Percentiles rank a stretch among this genome's conserved stretches.
Evolutionary conservation across 202 grass and related monocot species (phyloP).

Genomic region (Setaria viridis): DNA sequence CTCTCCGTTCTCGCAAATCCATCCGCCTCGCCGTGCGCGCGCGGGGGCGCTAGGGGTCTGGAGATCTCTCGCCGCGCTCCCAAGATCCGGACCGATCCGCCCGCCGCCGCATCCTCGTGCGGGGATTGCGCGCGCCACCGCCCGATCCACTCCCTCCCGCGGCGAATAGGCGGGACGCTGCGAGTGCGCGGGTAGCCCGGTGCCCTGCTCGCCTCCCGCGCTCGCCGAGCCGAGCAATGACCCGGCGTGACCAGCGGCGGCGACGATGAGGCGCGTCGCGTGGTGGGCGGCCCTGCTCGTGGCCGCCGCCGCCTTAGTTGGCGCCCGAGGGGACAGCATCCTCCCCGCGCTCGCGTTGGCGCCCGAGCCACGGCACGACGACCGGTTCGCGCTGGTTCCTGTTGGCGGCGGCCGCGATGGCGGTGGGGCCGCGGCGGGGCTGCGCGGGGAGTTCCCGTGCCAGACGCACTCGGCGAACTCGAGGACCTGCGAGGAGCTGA

Average conservation of each 20-base stretch:
- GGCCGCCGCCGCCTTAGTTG: not conserved
- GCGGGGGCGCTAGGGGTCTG: slow-evolving; percentile 28
- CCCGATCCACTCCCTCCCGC: not conserved
- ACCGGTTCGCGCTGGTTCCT: not conserved
- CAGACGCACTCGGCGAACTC: slow-evolving; percentile 44
- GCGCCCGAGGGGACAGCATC: not conserved
- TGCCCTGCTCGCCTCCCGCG: not conserved
- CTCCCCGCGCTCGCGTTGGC: not conserved
- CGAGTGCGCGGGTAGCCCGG: not conserved
- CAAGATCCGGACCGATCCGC: slow-evolving; percentile 27
- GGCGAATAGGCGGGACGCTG: slow-evolving; percentile 19
- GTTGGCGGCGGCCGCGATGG: not conserved
- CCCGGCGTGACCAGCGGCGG: not conserved
- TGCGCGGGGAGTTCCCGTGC: slow-evolving; percentile 31
- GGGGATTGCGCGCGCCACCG: not conserved
- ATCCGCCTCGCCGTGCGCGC: not conserved
- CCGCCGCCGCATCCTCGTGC: not conserved
- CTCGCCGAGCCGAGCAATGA: slow-evolving; percentile 27
- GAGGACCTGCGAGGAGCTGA: slow-evolving; percentile 70
- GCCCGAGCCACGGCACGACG: not conserved
- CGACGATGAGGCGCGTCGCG: slow-evolving; percentile 5
- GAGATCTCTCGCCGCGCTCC: slow-evolving; percentile 21
- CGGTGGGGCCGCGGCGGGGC: not conserved
- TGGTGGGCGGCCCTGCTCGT: slow-evolving; percentile 44
- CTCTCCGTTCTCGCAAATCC: not conserved